phyloP scores from a whole-genome alignment of 805 yeast species.

The Priceomyces castillae region DNA sequence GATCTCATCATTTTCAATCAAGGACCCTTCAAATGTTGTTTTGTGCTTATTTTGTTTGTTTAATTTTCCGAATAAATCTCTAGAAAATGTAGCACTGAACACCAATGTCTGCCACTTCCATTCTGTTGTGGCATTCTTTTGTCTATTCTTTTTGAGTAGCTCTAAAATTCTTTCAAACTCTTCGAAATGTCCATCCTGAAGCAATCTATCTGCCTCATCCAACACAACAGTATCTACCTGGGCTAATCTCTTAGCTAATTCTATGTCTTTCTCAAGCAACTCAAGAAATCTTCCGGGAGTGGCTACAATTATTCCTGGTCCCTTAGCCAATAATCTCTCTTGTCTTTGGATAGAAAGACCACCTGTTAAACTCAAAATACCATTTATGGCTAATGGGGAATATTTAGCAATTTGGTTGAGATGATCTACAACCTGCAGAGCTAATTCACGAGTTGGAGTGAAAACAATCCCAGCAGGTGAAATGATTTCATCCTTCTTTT shows the following conservation, averaged over 20 bases:
- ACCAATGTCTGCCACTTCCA: slow-evolving; percentile 78
- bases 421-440: slow-evolving; percentile 88
- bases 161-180: slow-evolving; percentile 81
- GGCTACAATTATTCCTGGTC: slow-evolving; percentile 83
- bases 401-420: slow-evolving; percentile 52
- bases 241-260: slow-evolving; percentile 39
- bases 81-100: slow-evolving; percentile 92
- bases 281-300: slow-evolving; percentile 95
- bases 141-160: slow-evolving; percentile 52
- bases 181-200: slow-evolving; percentile 95
- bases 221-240: slow-evolving; percentile 57
- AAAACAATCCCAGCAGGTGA: slow-evolving; percentile 76
- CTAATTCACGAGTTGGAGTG: slow-evolving; percentile 95
- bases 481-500: slow-evolving; percentile 18
- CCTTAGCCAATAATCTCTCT: slow-evolving; percentile 68
- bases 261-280: slow-evolving; percentile 61
- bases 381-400: slow-evolving; percentile 50
- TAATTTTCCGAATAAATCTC: slow-evolving; percentile 76
- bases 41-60: slow-evolving; percentile 31
- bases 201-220: slow-evolving; percentile 93
- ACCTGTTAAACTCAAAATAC: slow-evolving; percentile 83
- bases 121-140: slow-evolving; percentile 28
- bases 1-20: slow-evolving; percentile 55
- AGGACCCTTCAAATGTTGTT: slow-evolving; percentile 28
- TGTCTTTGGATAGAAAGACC: slow-evolving; percentile 95